phyloP scores from a whole-genome alignment of 352 stramenopile species.

The Pythium angustatum region DNA sequence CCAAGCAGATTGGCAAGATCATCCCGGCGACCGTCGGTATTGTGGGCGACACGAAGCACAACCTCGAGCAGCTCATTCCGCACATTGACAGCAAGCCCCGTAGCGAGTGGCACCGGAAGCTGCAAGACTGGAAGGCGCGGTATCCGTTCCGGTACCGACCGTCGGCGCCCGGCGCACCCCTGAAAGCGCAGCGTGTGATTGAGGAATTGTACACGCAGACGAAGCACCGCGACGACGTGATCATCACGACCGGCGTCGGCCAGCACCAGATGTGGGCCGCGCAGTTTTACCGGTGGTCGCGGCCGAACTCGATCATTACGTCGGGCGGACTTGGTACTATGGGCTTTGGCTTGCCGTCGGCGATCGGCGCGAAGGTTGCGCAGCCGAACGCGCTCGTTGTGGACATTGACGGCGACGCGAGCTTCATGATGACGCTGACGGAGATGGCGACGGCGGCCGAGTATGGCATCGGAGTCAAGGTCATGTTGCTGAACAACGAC shows the following conservation, averaged over 20 bases:
- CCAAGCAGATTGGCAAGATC: constrained; percentile 87
- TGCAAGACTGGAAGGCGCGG: constrained; percentile 89
- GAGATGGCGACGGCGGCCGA: constrained; percentile 95
- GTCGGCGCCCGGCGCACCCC: constrained; percentile 58
- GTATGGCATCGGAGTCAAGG: constrained; percentile 94
- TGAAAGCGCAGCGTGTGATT: constrained; percentile 95
- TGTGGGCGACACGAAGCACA: constrained; percentile 88
- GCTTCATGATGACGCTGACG: constrained; percentile 96
- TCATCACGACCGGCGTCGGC: constrained; percentile 95
- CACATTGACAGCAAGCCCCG: constrained; percentile 81
- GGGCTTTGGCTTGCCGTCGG: constrained; percentile 93
- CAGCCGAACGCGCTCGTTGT: constrained; percentile 85
- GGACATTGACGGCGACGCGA: constrained; percentile 95
- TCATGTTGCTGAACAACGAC: constrained; percentile 96
- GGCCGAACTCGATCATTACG: constrained; percentile 93
- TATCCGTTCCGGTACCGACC: constrained; percentile 93
- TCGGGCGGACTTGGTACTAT: constrained; percentile 95
- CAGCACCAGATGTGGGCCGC: constrained; percentile 97
- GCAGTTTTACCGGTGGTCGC: constrained; percentile 96
- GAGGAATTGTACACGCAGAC: constrained; percentile 93
- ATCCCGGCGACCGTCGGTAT: constrained; percentile 79
- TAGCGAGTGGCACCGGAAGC: constrained; percentile 91
- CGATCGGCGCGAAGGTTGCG: constrained; percentile 94
- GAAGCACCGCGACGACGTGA: constrained; percentile 89
- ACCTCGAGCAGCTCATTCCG: constrained; percentile 89